Evolutionary conservation across 2,329 filamentous ascomycete species (phyloP).

Genomic region (Trichocomaceae sp.): DNA sequence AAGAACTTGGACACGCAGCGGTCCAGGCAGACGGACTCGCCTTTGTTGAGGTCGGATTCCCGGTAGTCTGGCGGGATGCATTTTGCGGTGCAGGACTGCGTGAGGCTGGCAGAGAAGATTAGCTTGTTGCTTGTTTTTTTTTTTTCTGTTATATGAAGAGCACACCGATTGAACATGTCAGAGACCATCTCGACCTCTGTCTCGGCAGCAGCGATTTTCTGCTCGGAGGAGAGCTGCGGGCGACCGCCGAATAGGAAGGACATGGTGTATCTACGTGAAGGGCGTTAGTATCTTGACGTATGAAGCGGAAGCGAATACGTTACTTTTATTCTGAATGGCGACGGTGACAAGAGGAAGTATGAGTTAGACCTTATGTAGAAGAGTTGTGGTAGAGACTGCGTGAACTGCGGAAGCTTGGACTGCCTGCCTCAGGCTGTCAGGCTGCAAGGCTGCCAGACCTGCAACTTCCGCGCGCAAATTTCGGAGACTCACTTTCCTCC

Average conservation of each 20-base stretch:
- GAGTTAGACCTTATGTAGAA: too few relatives aligned
- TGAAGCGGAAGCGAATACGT: too few relatives aligned
- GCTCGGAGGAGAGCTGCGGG: slow-evolving; percentile 84
- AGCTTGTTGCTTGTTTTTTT: too few relatives aligned
- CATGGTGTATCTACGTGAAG: slow-evolving; percentile 44
- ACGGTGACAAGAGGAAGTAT: too few relatives aligned
- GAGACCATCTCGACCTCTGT: slow-evolving; percentile 96
- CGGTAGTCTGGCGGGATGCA: slow-evolving; percentile 90
- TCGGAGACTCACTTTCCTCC: neutral
- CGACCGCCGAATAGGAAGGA: slow-evolving; percentile 66
- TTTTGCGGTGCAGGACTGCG: slow-evolving; percentile 85
- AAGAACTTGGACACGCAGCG: slow-evolving; percentile 98
- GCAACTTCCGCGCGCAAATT: neutral
- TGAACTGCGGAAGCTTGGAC: slow-evolving; percentile 12
- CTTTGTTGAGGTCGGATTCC: slow-evolving; percentile 96
- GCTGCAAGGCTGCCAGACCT: too few relatives aligned
- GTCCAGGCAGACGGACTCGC: slow-evolving; percentile 96
- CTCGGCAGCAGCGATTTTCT: slow-evolving; percentile 96
- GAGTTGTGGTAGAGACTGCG: too few relatives aligned
- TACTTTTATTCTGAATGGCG: too few relatives aligned
- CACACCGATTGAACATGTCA: slow-evolving; percentile 95
- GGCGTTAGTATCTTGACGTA: too few relatives aligned
- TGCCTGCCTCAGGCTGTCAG: slow-evolving; percentile 7
- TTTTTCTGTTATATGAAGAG: neutral
- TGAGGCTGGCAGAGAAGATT: slow-evolving; percentile 52